Base-by-base conservation (phyloP, 2,329 filamentous ascomycete genomes). In the Westerdykella aurantiaca region DNA sequence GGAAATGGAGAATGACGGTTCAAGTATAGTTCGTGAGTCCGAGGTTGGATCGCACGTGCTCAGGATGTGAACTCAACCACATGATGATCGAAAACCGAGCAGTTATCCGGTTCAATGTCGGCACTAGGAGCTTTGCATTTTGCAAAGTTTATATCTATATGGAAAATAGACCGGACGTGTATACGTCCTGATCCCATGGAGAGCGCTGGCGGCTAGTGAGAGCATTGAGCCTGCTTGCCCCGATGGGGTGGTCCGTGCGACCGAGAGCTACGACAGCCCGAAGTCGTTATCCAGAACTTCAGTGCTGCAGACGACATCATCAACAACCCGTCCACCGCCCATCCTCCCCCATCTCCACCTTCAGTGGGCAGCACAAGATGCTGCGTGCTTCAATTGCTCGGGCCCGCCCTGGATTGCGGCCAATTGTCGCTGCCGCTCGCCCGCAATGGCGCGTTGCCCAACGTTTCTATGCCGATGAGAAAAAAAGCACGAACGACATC, bases 321-420 rank as follows among this genome's bases (percentile, higher is more conserved):
- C 47, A 38, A 42, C 47, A 40, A 29, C 41, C 37, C 33, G 37
- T 47, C 51, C 44, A 46, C 51, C 45, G 48, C 49, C 41, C 41
- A 42, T 47, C 48, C 47, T 44, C 44, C 48, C 35, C 47, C 54
- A 52, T 56, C 49, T 42, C 43, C 51, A 51, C 55, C 51, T 56
- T 55, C 54, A 51, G 53, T 55, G 58, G 59, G 61, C 68, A 68
- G 73, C 72, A 64, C 69, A 72, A 61, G 57, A 78, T 79, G 76
- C 72, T 78, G 73, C 75, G 75, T 68, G 72, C 71, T 58, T 75
- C 74, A 60, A 68, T 78, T 66, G 67, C 72, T 53, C 66, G 72
- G 61, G 74, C 65, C 58, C 52, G 68, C 58, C 61, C 70, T 67
- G 68, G 69, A 65, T 69, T 56, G 49, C 52, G 60, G 56, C 55